Evolutionary conservation across 352 stramenopile species (phyloP), one percentile per base, ranked within the genome.

Genomic region (Aphanomyces invadans): DNA sequence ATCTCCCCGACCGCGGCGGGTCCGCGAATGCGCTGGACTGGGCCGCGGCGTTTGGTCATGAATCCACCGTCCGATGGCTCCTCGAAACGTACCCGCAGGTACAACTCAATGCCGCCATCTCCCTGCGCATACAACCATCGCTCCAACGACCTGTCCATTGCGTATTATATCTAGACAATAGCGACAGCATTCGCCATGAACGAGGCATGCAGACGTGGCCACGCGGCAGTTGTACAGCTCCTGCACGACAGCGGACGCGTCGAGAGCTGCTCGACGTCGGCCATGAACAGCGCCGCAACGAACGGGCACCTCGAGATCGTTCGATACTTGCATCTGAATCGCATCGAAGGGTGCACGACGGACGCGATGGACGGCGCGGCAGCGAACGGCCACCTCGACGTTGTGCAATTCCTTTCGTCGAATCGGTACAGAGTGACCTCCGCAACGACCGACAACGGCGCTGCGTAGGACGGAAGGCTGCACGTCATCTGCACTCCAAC

Each of bases 281-380:
- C 49, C 49, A 57, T 57, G 49, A n/a, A 57, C 29, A 29, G 4
- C 4, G 49, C 49, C 11, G 15, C 49, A 4, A 21, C 25, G 7
- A 57, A 57, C n/a, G 49, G 49, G 11, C 49, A 57, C 36, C 29
- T 39, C 7, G 49, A 57, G 25, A 2, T 57, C 49, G 49, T 57
- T 7, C 25, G 36, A 38, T 57, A 38, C 29, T 28, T 57, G 1
- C 49, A 57, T n/a, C 4, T 39, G 49, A n/a, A 57, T 33, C 49
- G 49, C 25, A 38, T 32, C 19, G 49, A 57, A 57, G 49, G 49
- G 36, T 57, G 49, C 36, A 57, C 49, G 49, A 57, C 49, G 21
- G 19, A 29, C 19, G 49, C 49, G 11, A 57, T 57, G 4, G 49
- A 57, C 29, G 12, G 21, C 1, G 49, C 49, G 29, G 15, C 49